A percentile compares a stretch with the other conserved stretches of the same genome.
Evolutionary conservation across 768 basidiomycete species (phyloP).

Genomic region (Exidia glandulosa): DNA sequence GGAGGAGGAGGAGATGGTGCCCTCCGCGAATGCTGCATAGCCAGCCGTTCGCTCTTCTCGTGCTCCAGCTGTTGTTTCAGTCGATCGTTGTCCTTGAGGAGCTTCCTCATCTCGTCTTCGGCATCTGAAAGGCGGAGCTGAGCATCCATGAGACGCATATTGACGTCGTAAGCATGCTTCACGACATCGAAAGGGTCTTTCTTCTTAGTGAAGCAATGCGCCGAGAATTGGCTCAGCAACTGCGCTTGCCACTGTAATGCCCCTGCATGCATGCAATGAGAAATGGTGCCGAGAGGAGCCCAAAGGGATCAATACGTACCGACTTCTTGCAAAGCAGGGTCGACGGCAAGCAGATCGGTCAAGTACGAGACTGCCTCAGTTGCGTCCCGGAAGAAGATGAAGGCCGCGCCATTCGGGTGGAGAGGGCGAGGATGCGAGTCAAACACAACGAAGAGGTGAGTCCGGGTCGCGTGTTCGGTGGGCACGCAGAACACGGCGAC

Average conservation of each 20-base stretch:
- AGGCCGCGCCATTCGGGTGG: constrained; percentile 45
- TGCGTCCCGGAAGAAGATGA: constrained; percentile 40
- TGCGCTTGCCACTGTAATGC: constrained; percentile 55
- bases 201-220: constrained; percentile 37
- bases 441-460: constrained; percentile 45
- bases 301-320: not conserved
- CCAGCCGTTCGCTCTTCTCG: not conserved
- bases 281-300: not conserved
- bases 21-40: not conserved
- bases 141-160: not conserved
- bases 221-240: constrained; percentile 48
- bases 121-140: not conserved
- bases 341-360: constrained; percentile 37
- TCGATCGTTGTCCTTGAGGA: not conserved
- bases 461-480: constrained; percentile 13
- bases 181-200: constrained; percentile 11
- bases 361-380: constrained; percentile 34
- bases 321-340: constrained; percentile 10
- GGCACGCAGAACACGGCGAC: constrained; percentile 37
- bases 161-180: not conserved
- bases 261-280: constrained; percentile 24
- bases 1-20: not conserved
- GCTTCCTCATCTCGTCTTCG: not conserved
- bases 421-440: constrained; percentile 53
- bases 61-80: not conserved